These are phyloP conservation scores for Chrysophaeum taylorii DNA, from an alignment of 352 stramenopile species.

Conservation along the genomic window DNA sequence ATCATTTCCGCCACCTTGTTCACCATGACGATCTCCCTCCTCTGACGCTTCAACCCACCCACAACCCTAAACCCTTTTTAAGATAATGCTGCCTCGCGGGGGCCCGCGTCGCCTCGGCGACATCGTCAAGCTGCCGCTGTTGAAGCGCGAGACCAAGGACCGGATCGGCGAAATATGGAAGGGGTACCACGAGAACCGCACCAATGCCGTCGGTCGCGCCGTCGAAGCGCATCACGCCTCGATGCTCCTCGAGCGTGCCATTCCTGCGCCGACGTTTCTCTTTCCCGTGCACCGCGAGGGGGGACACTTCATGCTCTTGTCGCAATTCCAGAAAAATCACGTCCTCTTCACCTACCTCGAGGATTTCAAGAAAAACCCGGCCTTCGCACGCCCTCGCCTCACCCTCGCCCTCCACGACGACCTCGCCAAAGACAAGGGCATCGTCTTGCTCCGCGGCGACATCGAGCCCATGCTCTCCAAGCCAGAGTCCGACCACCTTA, in stretches of 20 bases:
- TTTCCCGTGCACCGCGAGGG: neutral
- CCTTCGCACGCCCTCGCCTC: neutral
- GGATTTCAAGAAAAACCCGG: slow-evolving; percentile 11
- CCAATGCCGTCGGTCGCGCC: neutral
- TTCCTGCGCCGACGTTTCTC: neutral
- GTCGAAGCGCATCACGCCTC: neutral
- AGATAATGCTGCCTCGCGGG: no score
- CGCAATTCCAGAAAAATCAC: neutral
- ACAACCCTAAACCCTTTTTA: no score
- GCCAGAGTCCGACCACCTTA: neutral
- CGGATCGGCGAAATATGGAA: neutral
- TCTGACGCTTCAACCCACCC: no score
- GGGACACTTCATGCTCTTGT: slow-evolving; percentile 2
- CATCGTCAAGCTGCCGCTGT: slow-evolving; percentile 5
- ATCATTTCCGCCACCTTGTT: no score
- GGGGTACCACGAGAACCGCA: neutral
- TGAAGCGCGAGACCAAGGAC: neutral
- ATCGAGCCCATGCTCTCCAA: neutral
- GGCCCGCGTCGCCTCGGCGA: no score
- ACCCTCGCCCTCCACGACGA: slow-evolving; percentile 12
- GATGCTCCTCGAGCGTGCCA: neutral
- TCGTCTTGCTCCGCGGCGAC: slow-evolving; percentile 6
- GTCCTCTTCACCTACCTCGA: slow-evolving; percentile 14
- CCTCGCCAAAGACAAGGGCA: neutral
- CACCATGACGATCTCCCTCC: no score